These are phyloP conservation scores for Candida sanyiensis DNA, from an alignment of 805 yeast genomes.

Conservation along the genomic window DNA sequence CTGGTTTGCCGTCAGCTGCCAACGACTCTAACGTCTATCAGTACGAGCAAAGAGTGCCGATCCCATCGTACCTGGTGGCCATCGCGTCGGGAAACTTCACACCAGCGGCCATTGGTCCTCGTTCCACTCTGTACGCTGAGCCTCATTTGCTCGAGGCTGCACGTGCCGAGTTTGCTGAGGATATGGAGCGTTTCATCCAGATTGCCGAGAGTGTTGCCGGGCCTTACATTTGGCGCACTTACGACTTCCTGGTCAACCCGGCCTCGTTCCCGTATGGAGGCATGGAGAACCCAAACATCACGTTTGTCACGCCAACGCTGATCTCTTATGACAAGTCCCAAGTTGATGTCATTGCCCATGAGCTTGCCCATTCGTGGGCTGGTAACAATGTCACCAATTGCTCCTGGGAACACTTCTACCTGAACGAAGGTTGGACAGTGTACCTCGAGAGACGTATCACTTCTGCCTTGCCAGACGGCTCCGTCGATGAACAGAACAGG, in stretches of 20 bases:
- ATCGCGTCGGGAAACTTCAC: slow-evolving; percentile 78
- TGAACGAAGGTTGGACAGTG: slow-evolving; percentile 96
- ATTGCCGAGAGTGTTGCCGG: slow-evolving; percentile 74
- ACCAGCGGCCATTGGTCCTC: slow-evolving; percentile 70
- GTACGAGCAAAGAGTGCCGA: slow-evolving; percentile 73
- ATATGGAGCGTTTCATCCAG: slow-evolving; percentile 72
- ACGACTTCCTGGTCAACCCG: slow-evolving; percentile 77
- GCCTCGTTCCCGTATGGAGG: slow-evolving; percentile 84
- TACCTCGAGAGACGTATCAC: slow-evolving; percentile 80
- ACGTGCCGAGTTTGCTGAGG: slow-evolving; percentile 73
- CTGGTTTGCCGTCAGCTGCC: slow-evolving; percentile 45
- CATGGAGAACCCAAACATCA: slow-evolving; percentile 90
- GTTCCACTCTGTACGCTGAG: slow-evolving; percentile 78
- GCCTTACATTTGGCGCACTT: slow-evolving; percentile 79
- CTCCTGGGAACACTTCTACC: slow-evolving; percentile 92
- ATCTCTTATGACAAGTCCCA: slow-evolving; percentile 80
- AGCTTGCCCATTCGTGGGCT: slow-evolving; percentile 88
- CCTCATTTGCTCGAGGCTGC: slow-evolving; percentile 63
- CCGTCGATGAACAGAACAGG: slow-evolving; percentile 67
- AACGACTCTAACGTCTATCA: slow-evolving; percentile 29
- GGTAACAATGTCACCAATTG: slow-evolving; percentile 88
- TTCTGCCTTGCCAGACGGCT: slow-evolving; percentile 35
- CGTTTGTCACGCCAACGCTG: slow-evolving; percentile 86
- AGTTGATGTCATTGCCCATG: slow-evolving; percentile 89
- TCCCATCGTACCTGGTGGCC: slow-evolving; percentile 79